Conservation (phyloP, 2,329 filamentous ascomycete genomes). For the Purpureocillium lavendulum region DNA sequence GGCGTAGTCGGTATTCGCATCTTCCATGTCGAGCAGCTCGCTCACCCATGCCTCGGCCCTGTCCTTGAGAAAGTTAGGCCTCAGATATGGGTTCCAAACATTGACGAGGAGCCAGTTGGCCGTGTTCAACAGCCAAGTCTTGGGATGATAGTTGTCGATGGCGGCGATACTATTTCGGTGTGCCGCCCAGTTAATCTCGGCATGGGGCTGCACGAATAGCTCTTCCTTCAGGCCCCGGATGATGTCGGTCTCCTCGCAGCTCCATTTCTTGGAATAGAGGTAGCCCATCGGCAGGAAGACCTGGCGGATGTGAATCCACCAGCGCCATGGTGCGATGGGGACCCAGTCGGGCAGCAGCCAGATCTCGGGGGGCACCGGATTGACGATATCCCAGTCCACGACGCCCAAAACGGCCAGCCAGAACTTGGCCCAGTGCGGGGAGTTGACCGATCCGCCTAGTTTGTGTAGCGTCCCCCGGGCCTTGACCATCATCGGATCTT, state of each 20-base stretch:
- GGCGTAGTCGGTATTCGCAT: constrained; percentile 83
- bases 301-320: constrained; percentile 98
- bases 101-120: constrained; percentile 73
- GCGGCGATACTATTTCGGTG: constrained; percentile 77
- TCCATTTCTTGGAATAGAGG: constrained; percentile 77
- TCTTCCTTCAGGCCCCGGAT: constrained; percentile 69
- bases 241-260: constrained; percentile 65
- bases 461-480: constrained; percentile 76
- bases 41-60: constrained; percentile 75
- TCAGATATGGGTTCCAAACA: constrained; percentile 72
- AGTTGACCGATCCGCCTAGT: constrained; percentile 74
- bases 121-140: constrained; percentile 72
- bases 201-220: constrained; percentile 71
- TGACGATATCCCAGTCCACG: constrained; percentile 84
- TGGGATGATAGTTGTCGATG: constrained; percentile 87
- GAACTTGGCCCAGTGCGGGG: constrained; percentile 95
- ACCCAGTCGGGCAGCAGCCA: constrained; percentile 92
- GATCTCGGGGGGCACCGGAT: constrained; percentile 85
- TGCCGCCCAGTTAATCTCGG: constrained; percentile 65
- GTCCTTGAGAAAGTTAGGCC: constrained; percentile 55
- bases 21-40: constrained; percentile 80
- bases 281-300: constrained; percentile 93
- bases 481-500: constrained; percentile 78
- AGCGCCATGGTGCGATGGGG: constrained; percentile 82
- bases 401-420: constrained; percentile 84